phyloP scores from a whole-genome alignment of 1,284 basidiomycete genomes.

The Ceratorhiza oryzae-sativae region DNA sequence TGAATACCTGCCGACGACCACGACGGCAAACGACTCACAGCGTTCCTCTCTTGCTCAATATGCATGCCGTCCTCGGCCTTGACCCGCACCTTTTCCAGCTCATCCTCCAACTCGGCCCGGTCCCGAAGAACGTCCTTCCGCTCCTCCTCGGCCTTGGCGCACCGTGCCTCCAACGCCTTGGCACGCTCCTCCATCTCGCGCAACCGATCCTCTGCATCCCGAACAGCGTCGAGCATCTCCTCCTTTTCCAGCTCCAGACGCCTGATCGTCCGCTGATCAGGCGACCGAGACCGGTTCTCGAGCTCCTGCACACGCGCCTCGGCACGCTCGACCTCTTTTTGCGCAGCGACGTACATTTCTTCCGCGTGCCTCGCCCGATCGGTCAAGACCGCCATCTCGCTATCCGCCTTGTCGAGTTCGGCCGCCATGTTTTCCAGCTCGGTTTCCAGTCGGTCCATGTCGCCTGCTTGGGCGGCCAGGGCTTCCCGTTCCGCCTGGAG shows the following conservation, averaged over 20 bases:
- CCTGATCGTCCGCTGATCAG: neutral
- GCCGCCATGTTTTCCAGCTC: no score
- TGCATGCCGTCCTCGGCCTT: constrained; percentile 25
- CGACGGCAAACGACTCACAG: neutral
- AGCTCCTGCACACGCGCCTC: neutral
- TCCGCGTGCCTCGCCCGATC: constrained; percentile 34
- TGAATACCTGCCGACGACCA: neutral
- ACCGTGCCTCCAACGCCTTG: constrained; percentile 12
- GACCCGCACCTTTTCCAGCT: constrained; percentile 28
- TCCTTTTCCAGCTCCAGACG: constrained; percentile 1
- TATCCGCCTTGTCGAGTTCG: constrained; percentile 17
- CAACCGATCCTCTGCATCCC: constrained; percentile 6
- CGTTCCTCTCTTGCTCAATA: constrained; percentile 26
- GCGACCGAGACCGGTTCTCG: neutral
- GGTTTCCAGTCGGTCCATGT: neutral
- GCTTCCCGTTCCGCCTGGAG: constrained; percentile 14
- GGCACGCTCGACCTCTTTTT: neutral
- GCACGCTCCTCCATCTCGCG: constrained; percentile 16
- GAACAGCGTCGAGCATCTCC: constrained; percentile 17
- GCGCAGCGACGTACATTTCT: constrained; percentile 25
- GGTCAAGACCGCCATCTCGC: constrained; percentile 23
- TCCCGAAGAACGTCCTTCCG: constrained; percentile 9
- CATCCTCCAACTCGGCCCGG: constrained; percentile 34
- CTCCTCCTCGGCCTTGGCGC: constrained; percentile 18
- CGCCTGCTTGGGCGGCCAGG: neutral